Evolutionary conservation across 2,329 filamentous ascomycete species (phyloP).

Genomic region (Aschersonia sp.): DNA sequence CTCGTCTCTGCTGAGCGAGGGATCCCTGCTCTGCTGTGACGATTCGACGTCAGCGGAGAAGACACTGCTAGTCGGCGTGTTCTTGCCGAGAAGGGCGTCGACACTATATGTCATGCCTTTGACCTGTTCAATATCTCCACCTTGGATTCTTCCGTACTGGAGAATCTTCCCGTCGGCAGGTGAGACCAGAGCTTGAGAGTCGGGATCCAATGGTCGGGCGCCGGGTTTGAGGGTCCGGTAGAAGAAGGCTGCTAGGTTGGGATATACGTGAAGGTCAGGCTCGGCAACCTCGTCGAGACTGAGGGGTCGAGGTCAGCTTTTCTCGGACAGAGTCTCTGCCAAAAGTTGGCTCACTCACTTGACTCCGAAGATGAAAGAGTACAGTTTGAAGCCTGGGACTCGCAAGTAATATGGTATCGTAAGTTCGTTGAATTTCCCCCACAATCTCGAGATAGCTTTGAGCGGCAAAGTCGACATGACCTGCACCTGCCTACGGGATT

Average conservation of each 20-base stretch:
- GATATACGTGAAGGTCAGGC: slow-evolving; percentile 75
- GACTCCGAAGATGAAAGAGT: slow-evolving; percentile 84
- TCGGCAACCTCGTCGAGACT: slow-evolving; percentile 78
- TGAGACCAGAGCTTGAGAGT: slow-evolving; percentile 66
- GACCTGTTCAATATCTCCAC: slow-evolving; percentile 93
- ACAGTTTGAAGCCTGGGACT: slow-evolving; percentile 81
- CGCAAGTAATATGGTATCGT: slow-evolving; percentile 78
- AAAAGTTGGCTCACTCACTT: slow-evolving; percentile 29
- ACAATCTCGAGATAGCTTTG: slow-evolving; percentile 78
- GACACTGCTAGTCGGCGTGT: slow-evolving; percentile 41
- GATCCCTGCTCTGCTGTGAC: slow-evolving; percentile 9
- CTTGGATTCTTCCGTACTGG: slow-evolving; percentile 82
- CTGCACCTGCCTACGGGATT: slow-evolving; percentile 56
- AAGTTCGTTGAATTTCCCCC: slow-evolving; percentile 85
- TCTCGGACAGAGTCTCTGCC: slow-evolving; percentile 8
- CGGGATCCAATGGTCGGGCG: slow-evolving; percentile 67
- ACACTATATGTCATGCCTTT: slow-evolving; percentile 98
- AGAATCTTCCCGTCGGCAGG: slow-evolving; percentile 85
- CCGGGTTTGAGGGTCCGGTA: slow-evolving; percentile 90
- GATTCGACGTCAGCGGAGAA: slow-evolving; percentile 10
- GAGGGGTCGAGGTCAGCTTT: slow-evolving; percentile 2
- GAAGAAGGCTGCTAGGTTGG: slow-evolving; percentile 93
- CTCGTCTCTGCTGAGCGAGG: slow-evolving; percentile 31
- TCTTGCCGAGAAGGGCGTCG: slow-evolving; percentile 73
- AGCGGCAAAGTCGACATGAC: slow-evolving; percentile 87